Percentiles rank a stretch among this genome's conserved stretches.
Evolutionary conservation across 495 filamentous ascomycete species (phyloP).

Genomic region (Aspergillus heteromorphus): DNA sequence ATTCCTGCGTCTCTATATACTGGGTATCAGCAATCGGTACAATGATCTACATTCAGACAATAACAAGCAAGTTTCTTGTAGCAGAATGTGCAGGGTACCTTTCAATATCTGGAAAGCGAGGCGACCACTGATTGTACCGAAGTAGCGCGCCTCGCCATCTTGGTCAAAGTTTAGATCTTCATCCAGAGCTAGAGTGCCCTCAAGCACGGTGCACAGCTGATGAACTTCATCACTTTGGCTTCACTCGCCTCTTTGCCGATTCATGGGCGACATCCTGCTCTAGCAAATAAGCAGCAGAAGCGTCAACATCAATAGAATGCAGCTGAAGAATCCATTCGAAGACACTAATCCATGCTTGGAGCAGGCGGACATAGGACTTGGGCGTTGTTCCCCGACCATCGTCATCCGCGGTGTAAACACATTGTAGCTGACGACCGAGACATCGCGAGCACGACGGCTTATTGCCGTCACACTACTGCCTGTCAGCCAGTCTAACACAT

Average conservation of each 20-base stretch:
- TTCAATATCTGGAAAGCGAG: conserved; percentile 18
- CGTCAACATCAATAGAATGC: conserved; percentile 22
- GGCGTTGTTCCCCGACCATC: conserved; percentile 26
- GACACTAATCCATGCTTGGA: conserved; percentile 21
- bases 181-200: conserved; percentile 24
- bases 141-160: conserved; percentile 28
- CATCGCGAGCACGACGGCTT: conserved; percentile 25
- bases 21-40: not conserved
- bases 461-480: conserved; percentile 21
- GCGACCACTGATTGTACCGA: conserved; percentile 26
- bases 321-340: conserved; percentile 19
- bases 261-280: not conserved
- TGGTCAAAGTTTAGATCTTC: conserved; percentile 29
- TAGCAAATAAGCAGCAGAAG: conserved; percentile 18
- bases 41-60: not conserved
- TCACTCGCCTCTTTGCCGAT: not conserved
- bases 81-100: too few species aligned
- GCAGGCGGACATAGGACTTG: conserved; percentile 26
- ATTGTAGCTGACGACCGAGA: conserved; percentile 20
- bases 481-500: not conserved
- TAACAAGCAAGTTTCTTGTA: too few species aligned
- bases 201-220: conserved; percentile 20
- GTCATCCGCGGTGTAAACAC: conserved; percentile 22
- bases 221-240: conserved; percentile 2
- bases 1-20: not conserved